Base-by-base conservation (phyloP, 768 basidiomycete species). In the Lentinula sp. region DNA sequence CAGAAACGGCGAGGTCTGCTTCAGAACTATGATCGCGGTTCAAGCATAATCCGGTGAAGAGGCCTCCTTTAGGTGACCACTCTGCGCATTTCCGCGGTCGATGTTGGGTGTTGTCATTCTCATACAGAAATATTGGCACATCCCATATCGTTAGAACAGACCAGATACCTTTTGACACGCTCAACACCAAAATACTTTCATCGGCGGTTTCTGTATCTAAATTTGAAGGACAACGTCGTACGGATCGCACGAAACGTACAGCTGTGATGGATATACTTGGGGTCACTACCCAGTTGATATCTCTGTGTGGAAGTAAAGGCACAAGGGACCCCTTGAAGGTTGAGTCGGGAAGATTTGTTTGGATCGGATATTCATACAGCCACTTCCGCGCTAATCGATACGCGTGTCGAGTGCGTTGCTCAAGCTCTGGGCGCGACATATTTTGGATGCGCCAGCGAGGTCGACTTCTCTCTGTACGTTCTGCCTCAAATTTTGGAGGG, bases 111-210 rank as follows among this genome's bases (percentile, higher is more conserved):
- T 51, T 31, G 15, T 54, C 62, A 13, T 70, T 68, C 8, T 66
- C 63, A 32, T 58, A 62, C 23, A 40, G 48, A 51, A 49, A 50
- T 21, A 42, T 15, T 13, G 49, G 28, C 4, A 83, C 65, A 59
- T 83, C 76, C 84, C 87, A 87, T 18, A 85, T 65, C 1, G 77
- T 74, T 51, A 88, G 65, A 16, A 76, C 73, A 43, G 83, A 83
- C 87, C 87, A 89, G 54, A 89, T 80, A 5, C 78, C 76, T 62
- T 81, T 81, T 3, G 84, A 84, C 8, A 84, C 75, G 6, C 82
- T 82, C 59, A 86, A 55, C 3, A 88, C 57, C 69, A 81, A 78
- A 28, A 56, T 39, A 56, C 40, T 56, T 48, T 69, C 72, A 6
- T 74, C 76, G 1, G 70, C 76, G 42, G 70, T 70, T 5, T 78